Conservation (phyloP, 1,139 yeast species). For the Candida labiduridarum region DNA sequence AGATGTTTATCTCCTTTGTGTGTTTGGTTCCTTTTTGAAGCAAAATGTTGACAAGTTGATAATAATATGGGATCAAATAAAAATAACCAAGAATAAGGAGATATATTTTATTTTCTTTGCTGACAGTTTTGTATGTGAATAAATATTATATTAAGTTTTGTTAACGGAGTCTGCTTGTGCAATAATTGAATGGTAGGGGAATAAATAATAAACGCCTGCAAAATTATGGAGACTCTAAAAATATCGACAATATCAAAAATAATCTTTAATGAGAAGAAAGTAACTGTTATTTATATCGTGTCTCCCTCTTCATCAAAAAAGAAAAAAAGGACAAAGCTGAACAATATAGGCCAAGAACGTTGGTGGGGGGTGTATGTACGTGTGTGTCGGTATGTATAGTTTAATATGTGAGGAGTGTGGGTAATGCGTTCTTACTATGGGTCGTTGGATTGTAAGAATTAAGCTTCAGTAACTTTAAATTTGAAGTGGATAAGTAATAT, state of each 20-base stretch:
- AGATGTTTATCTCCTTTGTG: too few species aligned
- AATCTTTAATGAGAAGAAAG: not conserved
- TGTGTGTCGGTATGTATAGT: not conserved
- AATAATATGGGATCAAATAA: not conserved
- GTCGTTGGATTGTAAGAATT: not conserved
- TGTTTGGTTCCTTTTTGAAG: not conserved
- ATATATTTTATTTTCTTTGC: not conserved
- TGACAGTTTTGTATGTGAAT: not conserved
- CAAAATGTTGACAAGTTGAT: not conserved
- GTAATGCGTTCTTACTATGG: not conserved
- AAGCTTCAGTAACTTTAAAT: slow-evolving; percentile 1
- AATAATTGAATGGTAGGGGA: not conserved
- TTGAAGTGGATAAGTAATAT: not conserved
- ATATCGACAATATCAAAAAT: not conserved
- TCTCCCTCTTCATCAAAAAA: not conserved
- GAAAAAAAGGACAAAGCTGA: not conserved
- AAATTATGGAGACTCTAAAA: not conserved
- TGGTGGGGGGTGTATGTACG: not conserved
- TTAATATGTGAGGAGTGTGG: not conserved
- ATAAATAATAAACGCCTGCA: not conserved
- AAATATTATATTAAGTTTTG: not conserved
- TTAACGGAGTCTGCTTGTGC: not conserved
- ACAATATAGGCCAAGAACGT: not conserved
- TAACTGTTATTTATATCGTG: not conserved
- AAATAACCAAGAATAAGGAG: not conserved